Evolutionary conservation across 176 grass and related monocot genomes (phyloP).

Genomic region (Cocos nucifera): DNA sequence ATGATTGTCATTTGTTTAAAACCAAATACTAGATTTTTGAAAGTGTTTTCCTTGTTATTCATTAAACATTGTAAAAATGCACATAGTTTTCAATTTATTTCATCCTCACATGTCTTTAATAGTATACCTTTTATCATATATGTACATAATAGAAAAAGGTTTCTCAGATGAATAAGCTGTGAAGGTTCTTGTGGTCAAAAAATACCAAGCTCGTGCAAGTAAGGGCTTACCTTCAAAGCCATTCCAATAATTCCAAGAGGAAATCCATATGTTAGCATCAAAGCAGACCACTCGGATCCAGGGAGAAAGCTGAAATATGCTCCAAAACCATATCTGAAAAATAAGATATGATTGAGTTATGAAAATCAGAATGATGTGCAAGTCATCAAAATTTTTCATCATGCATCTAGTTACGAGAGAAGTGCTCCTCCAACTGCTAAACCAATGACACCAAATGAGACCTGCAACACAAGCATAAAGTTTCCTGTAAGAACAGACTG

Average conservation of each 20-base stretch:
- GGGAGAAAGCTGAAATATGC: slow-evolving; percentile 95
- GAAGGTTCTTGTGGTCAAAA: not conserved
- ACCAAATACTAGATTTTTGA: too few species aligned
- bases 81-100: too few species aligned
- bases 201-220: not conserved
- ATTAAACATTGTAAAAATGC: too few species aligned
- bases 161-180: too few species aligned
- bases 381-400: not conserved
- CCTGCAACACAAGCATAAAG: slow-evolving; percentile 25
- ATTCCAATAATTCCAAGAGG: slow-evolving; percentile 93
- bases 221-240: slow-evolving; percentile 69
- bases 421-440: slow-evolving; percentile 58
- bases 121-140: too few species aligned
- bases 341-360: not conserved
- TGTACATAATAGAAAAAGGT: too few species aligned
- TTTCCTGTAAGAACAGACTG: too few species aligned
- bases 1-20: too few species aligned
- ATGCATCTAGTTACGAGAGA: slow-evolving; percentile 57
- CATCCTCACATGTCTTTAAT: too few species aligned
- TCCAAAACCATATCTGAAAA: slow-evolving; percentile 77
- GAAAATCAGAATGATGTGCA: not conserved
- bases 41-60: too few species aligned
- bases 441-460: slow-evolving; percentile 86
- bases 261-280: slow-evolving; percentile 95
- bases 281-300: slow-evolving; percentile 87